Base-by-base conservation (phyloP, 2,329 filamentous ascomycete genomes). In the Pseudogymnoascus sp. region DNA sequence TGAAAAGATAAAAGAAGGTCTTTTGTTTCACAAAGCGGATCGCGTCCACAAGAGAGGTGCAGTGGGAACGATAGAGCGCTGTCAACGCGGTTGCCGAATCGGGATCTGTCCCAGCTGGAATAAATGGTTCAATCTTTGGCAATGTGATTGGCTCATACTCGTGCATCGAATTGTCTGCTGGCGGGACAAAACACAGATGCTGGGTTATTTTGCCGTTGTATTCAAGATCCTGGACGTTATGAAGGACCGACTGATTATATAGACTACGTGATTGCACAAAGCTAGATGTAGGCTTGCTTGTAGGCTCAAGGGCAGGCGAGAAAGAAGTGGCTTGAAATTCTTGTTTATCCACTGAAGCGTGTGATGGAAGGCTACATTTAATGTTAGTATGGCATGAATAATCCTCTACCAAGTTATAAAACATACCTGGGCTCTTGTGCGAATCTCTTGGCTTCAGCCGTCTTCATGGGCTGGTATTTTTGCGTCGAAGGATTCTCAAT, bases 11-110 rank as follows among this genome's bases (percentile, higher is more conserved):
- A 73, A 96, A 96, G 74, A 99, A 96, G 6, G 92, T 93, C 77
- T 96, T 96, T 74, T 97, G 91, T 72, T 94, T 95, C 80, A 93
- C 97, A 74, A 91, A 97, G 31, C 94, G 89, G 65, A 99, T 92
- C 69, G 91, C 93, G 75, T 99, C 94, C 33, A 99, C 89, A 4
- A 99, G 82, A 0, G 92, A 97, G 12, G 94, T 97, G 73, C 92
- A 96, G 72, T 97, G 93, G 2, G 93, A 94, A 59, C 92, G 86
- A 72, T 99, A 99, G 23, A 97, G 81, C 4, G 93, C 92, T 38
- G 86, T 85, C 21, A 99, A 79, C 3, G 92, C 92, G 69, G 90
- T 90, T 26, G 92, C 92, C 6, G 92, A 89, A 71, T 97, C 93
- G 0, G 83, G 80, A 73, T 99, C 94, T 6, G 92, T 96, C 62